phyloP scores from a whole-genome alignment of 2,329 filamentous ascomycete genomes.

The Cytospora piceicola region DNA sequence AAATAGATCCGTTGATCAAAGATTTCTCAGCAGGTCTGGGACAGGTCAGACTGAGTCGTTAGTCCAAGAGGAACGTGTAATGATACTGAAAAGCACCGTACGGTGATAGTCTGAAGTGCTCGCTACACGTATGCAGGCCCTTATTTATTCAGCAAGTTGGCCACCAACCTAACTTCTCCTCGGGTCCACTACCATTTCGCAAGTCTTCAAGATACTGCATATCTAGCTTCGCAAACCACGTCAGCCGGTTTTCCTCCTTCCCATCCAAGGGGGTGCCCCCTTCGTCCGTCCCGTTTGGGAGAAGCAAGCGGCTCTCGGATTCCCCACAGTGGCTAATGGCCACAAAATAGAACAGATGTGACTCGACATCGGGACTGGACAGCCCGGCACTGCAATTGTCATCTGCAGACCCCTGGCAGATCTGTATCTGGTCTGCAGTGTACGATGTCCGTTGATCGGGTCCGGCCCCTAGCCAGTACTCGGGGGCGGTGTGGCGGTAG shows the following conservation, averaged over 20 bases:
- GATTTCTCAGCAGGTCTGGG: no score
- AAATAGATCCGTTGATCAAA: no score
- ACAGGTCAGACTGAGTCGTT: no score
- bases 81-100: no score
- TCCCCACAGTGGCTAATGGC: slow-evolving; percentile 1
- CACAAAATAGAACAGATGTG: slow-evolving; percentile 55
- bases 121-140: no score
- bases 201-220: neutral
- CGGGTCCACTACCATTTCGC: neutral
- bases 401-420: slow-evolving; percentile 55
- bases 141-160: neutral
- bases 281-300: neutral
- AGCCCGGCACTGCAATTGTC: slow-evolving; percentile 55
- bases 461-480: slow-evolving; percentile 64
- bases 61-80: no score
- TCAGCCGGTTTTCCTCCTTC: neutral
- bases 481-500: slow-evolving; percentile 69
- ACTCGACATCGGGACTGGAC: slow-evolving; percentile 46
- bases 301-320: neutral
- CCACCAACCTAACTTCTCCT: neutral
- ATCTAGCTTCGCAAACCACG: neutral
- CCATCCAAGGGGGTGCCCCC: neutral
- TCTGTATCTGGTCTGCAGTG: slow-evolving; percentile 44
- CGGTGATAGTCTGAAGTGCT: no score
- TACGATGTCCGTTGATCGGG: slow-evolving; percentile 42